These are phyloP conservation scores for Epichloe sylvatica DNA, from an alignment of 2,329 filamentous ascomycete species.

Conservation along the genomic window DNA sequence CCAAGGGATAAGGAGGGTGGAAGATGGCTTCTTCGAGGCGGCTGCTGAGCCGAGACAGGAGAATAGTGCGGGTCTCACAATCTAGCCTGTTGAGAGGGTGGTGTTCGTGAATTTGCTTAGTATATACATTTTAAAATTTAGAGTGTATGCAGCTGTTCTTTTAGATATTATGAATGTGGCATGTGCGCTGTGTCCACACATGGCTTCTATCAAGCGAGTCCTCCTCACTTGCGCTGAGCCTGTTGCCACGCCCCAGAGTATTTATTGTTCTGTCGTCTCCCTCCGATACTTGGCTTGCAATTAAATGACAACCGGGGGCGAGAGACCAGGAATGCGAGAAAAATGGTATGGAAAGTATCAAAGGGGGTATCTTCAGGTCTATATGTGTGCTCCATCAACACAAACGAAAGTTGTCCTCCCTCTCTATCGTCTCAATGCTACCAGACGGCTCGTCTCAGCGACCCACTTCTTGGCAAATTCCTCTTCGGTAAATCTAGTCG, in stretches of 20 bases:
- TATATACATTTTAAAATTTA: no score
- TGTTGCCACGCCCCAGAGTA: no score
- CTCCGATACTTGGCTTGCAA: neutral
- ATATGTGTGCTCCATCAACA: conserved; percentile 7
- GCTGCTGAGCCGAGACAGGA: conserved; percentile 62
- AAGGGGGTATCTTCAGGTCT: conserved; percentile 23
- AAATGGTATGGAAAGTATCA: neutral
- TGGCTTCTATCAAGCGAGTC: no score
- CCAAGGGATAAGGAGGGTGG: conserved; percentile 49
- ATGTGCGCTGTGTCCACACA: no score
- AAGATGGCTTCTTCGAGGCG: conserved; percentile 61
- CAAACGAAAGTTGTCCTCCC: conserved; percentile 7
- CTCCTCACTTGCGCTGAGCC: no score
- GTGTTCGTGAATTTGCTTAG: no score
- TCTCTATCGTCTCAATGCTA: conserved; percentile 29
- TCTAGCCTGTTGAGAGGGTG: conserved; percentile 14
- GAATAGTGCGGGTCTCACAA: conserved; percentile 50
- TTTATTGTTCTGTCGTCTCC: no score
- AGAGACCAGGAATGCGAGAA: neutral
- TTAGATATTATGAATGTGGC: no score
- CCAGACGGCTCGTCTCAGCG: conserved; percentile 56
- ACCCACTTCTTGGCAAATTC: conserved; percentile 74
- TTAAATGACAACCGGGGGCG: neutral
- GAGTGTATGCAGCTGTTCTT: no score
- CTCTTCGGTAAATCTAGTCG: conserved; percentile 74